A percentile compares a stretch with the other conserved stretches of the same genome.
phyloP scores from a whole-genome alignment of 305 asterid species.

The Plantago coronopus region DNA sequence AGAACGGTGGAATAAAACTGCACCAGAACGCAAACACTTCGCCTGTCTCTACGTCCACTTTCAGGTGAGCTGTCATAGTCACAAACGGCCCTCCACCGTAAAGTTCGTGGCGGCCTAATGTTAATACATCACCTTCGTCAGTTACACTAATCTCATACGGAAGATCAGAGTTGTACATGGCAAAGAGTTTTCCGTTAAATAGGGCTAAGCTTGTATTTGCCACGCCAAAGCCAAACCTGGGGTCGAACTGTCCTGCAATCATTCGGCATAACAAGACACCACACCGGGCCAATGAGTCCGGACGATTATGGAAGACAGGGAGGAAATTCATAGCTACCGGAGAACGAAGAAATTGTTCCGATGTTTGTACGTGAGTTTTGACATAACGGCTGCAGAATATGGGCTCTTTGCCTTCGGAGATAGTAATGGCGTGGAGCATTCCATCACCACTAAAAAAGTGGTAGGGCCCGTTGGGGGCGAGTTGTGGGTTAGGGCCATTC shows the following conservation, averaged over 20 bases:
- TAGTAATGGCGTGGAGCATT: constrained; percentile 49
- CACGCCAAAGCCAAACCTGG: constrained; percentile 35
- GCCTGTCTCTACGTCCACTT: constrained; percentile 35
- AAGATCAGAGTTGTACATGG: constrained; percentile 47
- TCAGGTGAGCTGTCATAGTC: constrained; percentile 65
- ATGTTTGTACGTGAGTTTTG: constrained; percentile 35
- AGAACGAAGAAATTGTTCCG: constrained; percentile 39
- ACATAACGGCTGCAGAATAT: constrained; percentile 54
- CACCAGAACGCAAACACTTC: constrained; percentile 54
- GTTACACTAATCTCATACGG: constrained; percentile 37
- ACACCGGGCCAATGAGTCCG: constrained; percentile 43
- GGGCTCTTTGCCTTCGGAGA: constrained; percentile 38
- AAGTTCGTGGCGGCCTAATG: constrained; percentile 44
- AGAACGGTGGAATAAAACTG: constrained; percentile 45
- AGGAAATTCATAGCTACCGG: constrained; percentile 43
- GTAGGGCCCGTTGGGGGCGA: constrained; percentile 56
- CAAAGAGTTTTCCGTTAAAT: constrained; percentile 39
- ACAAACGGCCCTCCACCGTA: constrained; percentile 30
- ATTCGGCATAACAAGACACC: constrained; percentile 37
- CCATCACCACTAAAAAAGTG: constrained; percentile 67
- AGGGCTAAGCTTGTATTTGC: constrained; percentile 52
- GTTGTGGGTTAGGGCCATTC: constrained; percentile 56
- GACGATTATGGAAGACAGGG: constrained; percentile 47
- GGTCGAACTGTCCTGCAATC: constrained; percentile 39
- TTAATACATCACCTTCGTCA: constrained; percentile 35